Percentiles rank a stretch among this genome's conserved stretches.
phyloP scores from a whole-genome alignment of 257 asterid species.

The Capsicum chinense region DNA sequence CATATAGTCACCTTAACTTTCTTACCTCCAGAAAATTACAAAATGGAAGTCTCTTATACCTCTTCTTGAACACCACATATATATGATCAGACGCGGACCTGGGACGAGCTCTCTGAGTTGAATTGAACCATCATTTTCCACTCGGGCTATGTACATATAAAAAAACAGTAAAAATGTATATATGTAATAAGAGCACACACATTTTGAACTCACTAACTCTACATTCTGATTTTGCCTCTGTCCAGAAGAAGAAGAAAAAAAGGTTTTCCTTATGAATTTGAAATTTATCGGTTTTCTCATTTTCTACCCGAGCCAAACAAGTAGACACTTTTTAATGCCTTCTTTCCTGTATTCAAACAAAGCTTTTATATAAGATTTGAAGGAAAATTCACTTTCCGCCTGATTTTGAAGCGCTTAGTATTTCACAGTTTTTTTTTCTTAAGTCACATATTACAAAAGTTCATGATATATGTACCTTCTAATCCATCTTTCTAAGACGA shows the following conservation, averaged over 20 bases:
- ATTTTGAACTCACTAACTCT: neutral
- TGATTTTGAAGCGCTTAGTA: too few species aligned
- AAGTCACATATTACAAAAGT: neutral
- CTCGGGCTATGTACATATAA: neutral
- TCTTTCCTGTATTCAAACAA: too few species aligned
- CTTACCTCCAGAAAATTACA: neutral
- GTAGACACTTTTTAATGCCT: too few species aligned
- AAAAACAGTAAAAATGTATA: neutral
- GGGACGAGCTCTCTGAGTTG: neutral
- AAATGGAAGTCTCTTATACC: neutral
- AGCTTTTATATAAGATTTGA: too few species aligned
- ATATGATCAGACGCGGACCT: neutral
- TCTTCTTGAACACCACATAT: neutral
- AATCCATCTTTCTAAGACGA: too few species aligned
- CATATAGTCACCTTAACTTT: slow-evolving; percentile 15
- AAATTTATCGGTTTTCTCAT: too few species aligned
- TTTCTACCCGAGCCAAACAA: too few species aligned
- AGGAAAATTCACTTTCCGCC: too few species aligned
- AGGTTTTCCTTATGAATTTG: too few species aligned
- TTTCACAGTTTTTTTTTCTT: too few species aligned
- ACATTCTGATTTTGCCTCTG: neutral
- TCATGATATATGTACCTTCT: neutral
- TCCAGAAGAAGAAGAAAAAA: neutral
- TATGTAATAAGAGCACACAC: neutral
- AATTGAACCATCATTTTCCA: neutral